phyloP scores from a whole-genome alignment of 805 yeast genomes.

The Candida dajiaensis region DNA sequence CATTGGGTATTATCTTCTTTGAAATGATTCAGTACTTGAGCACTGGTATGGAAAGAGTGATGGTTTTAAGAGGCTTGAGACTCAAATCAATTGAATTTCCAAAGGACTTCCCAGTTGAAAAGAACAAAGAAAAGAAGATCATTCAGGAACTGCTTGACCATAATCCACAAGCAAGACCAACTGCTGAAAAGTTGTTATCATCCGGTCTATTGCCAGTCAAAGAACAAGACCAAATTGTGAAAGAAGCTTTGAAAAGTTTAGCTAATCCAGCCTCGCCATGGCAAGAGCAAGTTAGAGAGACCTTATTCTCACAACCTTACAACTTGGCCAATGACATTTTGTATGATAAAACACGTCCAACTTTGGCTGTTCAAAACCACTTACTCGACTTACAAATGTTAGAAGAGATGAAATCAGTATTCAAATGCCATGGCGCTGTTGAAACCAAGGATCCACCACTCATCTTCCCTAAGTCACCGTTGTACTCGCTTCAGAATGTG shows the following conservation, averaged over 20 bases:
- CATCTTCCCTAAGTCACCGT: constrained; percentile 78
- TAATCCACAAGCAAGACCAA: constrained; percentile 71
- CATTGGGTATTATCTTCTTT: constrained; percentile 89
- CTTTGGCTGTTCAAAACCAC: constrained; percentile 37
- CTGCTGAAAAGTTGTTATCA: constrained; percentile 66
- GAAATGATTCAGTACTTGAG: constrained; percentile 83
- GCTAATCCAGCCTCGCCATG: constrained; percentile 91
- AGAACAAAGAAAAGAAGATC: constrained; percentile 58
- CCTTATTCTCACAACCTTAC: constrained; percentile 80
- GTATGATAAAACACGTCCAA: constrained; percentile 48
- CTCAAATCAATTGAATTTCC: constrained; percentile 63
- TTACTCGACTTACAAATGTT: constrained; percentile 56
- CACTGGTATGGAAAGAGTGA: constrained; percentile 94
- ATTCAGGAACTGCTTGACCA: constrained; percentile 68
- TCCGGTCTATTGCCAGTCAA: constrained; percentile 85
- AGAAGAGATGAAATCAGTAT: constrained; percentile 54
- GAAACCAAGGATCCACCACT: constrained; percentile 61
- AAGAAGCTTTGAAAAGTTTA: constrained; percentile 78
- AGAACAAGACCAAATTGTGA: constrained; percentile 83
- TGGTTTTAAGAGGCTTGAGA: constrained; percentile 62
- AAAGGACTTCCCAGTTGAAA: constrained; percentile 47
- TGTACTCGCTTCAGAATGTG: constrained; percentile 57
- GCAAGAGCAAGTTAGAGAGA: constrained; percentile 87
- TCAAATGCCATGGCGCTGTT: constrained; percentile 81
- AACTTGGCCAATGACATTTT: constrained; percentile 79